A percentile compares a stretch with the other conserved stretches of the same genome.
Evolutionary conservation across 371 early-diverging fungal species (phyloP).

Genomic region (Dipsacomyces acuminosporus): DNA sequence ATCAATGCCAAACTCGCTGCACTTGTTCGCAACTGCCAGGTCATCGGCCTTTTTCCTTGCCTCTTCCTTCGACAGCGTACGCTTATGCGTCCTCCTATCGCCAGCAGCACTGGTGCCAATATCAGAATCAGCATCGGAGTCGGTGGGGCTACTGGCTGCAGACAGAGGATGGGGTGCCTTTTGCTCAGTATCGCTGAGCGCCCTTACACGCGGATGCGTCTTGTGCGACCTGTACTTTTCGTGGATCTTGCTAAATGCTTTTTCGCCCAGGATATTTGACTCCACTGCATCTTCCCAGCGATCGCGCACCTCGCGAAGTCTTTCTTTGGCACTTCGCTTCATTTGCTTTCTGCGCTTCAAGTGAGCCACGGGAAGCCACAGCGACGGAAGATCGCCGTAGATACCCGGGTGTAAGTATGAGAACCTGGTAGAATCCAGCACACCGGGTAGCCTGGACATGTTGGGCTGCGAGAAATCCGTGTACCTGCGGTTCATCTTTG

Average conservation of each 20-base stretch:
- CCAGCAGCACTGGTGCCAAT: too few species aligned
- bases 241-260: conserved; percentile 6
- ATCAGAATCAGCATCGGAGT: too few species aligned
- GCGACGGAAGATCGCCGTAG: conserved; percentile 62
- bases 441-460: conserved; percentile 62
- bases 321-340: conserved; percentile 8
- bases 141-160: too few species aligned
- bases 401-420: conserved; percentile 65
- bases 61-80: not conserved
- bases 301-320: conserved; percentile 8
- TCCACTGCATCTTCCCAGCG: conserved; percentile 15
- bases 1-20: conserved; percentile 23
- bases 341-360: conserved; percentile 17
- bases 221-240: conserved; percentile 4
- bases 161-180: too few species aligned
- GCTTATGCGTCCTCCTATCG: too few species aligned
- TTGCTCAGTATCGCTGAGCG: not conserved
- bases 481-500: conserved; percentile 38
- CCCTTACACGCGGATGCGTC: not conserved
- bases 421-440: conserved; percentile 67
- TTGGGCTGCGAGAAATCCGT: conserved; percentile 65
- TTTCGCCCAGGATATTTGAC: conserved; percentile 28
- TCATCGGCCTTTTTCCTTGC: conserved; percentile 13
- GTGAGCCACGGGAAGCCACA: conserved; percentile 61
- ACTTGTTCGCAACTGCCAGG: conserved; percentile 14